Conservation (phyloP, 2,329 filamentous ascomycete genomes). For the Ascosphaera acerosa region DNA sequence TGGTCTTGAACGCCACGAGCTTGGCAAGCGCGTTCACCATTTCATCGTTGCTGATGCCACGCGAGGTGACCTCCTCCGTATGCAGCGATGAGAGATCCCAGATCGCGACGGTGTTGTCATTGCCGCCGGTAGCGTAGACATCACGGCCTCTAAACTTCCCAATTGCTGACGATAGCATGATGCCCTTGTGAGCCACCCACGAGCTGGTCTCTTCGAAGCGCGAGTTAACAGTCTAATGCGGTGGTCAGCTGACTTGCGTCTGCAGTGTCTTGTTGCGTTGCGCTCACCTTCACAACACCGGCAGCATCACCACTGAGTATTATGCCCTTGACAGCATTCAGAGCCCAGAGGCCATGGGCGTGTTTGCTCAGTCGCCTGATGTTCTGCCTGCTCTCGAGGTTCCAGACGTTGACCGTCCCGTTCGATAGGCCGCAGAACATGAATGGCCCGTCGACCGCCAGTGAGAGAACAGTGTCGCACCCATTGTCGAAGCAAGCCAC, state of each 20-base stretch:
- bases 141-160: slow-evolving; percentile 43
- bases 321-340: slow-evolving; percentile 64
- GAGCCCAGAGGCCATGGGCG: slow-evolving; percentile 57
- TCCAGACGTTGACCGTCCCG: slow-evolving; percentile 86
- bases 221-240: slow-evolving; percentile 40
- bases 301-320: slow-evolving; percentile 76
- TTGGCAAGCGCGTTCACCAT: slow-evolving; percentile 48
- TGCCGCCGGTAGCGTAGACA: slow-evolving; percentile 87
- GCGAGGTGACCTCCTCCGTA: slow-evolving; percentile 18
- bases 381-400: slow-evolving; percentile 78
- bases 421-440: slow-evolving; percentile 74
- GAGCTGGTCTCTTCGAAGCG: slow-evolving; percentile 57
- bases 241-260: not conserved
- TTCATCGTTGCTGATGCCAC: slow-evolving; percentile 33
- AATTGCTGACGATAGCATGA: slow-evolving; percentile 63
- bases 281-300: slow-evolving; percentile 53
- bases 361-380: slow-evolving; percentile 66
- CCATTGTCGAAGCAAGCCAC: slow-evolving; percentile 40
- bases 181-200: slow-evolving; percentile 66
- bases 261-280: not conserved
- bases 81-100: slow-evolving; percentile 49
- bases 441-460: slow-evolving; percentile 73
- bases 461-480: slow-evolving; percentile 41
- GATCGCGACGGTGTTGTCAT: slow-evolving; percentile 67
- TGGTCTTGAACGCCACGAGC: slow-evolving; percentile 76